Evolutionary conservation across 2,329 filamentous ascomycete genomes (phyloP).

Genomic region (Ceratocystis colombiana): DNA sequence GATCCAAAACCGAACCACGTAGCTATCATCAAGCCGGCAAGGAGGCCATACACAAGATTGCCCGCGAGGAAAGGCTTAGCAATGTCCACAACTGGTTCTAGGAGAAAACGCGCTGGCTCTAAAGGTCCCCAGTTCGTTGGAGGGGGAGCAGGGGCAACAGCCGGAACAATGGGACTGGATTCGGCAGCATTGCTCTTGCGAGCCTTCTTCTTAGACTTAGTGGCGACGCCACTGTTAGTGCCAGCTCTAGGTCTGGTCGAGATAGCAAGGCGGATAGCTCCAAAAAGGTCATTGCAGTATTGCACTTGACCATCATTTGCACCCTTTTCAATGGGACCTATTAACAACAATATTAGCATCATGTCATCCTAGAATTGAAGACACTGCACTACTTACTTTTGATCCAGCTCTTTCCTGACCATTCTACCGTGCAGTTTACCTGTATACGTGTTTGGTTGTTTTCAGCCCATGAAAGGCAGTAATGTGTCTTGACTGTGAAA

Average conservation of each 20-base stretch:
- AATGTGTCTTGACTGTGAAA: slow-evolving; percentile 85
- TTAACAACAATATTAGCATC: slow-evolving; percentile 19
- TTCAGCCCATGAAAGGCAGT: slow-evolving; percentile 87
- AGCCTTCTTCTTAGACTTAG: slow-evolving; percentile 54
- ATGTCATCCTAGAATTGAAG: neutral
- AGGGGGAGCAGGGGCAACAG: slow-evolving; percentile 33
- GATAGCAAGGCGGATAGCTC: slow-evolving; percentile 62
- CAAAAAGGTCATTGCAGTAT: slow-evolving; percentile 72
- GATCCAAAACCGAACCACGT: slow-evolving; percentile 60
- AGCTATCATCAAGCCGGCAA: slow-evolving; percentile 62
- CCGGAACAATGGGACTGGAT: slow-evolving; percentile 35
- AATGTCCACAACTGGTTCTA: slow-evolving; percentile 61
- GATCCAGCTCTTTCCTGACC: slow-evolving; percentile 96
- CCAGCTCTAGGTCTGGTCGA: slow-evolving; percentile 50
- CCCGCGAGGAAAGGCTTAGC: slow-evolving; percentile 61
- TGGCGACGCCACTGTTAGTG: slow-evolving; percentile 38
- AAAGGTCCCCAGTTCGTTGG: slow-evolving; percentile 62
- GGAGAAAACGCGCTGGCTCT: slow-evolving; percentile 61
- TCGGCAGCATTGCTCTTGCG: slow-evolving; percentile 42
- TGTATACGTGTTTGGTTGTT: slow-evolving; percentile 75
- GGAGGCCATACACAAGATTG: slow-evolving; percentile 65
- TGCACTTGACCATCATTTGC: slow-evolving; percentile 79
- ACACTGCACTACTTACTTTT: slow-evolving; percentile 54
- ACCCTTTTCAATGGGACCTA: slow-evolving; percentile 91
- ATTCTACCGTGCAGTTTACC: slow-evolving; percentile 85